These are phyloP conservation scores for Acanthochlamys bracteata DNA, from an alignment of 106 monocot species.

Conservation along the genomic window DNA sequence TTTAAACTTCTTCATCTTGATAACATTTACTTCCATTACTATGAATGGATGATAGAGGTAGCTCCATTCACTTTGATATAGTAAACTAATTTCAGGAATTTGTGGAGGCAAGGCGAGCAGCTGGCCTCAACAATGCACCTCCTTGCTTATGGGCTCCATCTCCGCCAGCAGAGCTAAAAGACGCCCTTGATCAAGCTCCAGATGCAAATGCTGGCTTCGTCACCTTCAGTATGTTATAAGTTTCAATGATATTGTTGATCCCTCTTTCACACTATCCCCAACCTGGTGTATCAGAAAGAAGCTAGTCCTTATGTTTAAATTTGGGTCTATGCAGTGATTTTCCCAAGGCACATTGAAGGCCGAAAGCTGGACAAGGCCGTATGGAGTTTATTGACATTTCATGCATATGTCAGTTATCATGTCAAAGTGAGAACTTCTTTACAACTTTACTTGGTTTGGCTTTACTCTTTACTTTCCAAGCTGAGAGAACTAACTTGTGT, in stretches of 20 bases:
- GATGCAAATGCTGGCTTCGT: conserved; percentile 94
- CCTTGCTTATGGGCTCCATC: conserved; percentile 74
- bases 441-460: neutral
- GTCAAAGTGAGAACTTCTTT: conserved; percentile 48
- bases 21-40: no score
- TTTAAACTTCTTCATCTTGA: no score
- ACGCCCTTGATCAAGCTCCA: conserved; percentile 43
- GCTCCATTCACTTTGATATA: neutral
- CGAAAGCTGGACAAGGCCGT: conserved; percentile 76
- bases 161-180: conserved; percentile 79
- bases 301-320: conserved; percentile 5
- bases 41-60: no score
- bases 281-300: neutral
- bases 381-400: conserved; percentile 93
- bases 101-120: conserved; percentile 74
- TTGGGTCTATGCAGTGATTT: conserved; percentile 47
- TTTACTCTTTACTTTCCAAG: neutral
- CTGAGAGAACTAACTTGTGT: neutral
- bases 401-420: conserved; percentile 98
- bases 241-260: neutral
- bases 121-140: conserved; percentile 83
- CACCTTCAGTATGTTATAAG: conserved; percentile 65
- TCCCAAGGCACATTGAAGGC: conserved; percentile 69
- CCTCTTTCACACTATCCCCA: neutral
- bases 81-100: conserved; percentile 49